Evolutionary conservation across 176 grass and related monocot species (phyloP), one percentile per base, ranked within the genome.

Genomic region (Luzula sylvatica): DNA sequence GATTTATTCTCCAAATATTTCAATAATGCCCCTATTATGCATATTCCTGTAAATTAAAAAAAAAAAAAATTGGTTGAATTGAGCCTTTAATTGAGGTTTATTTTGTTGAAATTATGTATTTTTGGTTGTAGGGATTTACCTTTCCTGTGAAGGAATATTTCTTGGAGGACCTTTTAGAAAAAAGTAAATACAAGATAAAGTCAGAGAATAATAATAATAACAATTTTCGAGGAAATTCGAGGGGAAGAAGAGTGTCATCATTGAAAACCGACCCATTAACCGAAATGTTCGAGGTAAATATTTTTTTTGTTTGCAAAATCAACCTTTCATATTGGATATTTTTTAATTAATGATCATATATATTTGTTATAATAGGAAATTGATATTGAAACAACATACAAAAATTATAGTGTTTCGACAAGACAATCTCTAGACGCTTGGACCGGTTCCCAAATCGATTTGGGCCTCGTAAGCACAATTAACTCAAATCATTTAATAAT

Each of bases 1-100:
- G 84, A 88, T 47, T 53, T 95, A 23, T 95, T 95, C 70, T 95
- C 90, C 44, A 95, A 76, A 53, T 95, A 95, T 58, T 95, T 86
- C 30, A 75, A 81, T 54, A 75, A 77, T 47, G 73, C 73, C 50
- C 77, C 90, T 42, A 53, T 88, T 45, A 95, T 95, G 59, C 90
- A 95, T 68, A 95, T 95, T 45, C 90, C 64, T 70, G 90, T 95
- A 88, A 28, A 11, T 80, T n/a, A n/a, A n/a, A n/a, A n/a, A n/a
- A n/a, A n/a, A n/a, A n/a, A 11, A 18, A 42, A n/a, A 9, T 14
- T 16, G 22, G 26, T 42, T 26, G 19, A 15, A 42, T 61, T 26
- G 25, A 26, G 23, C 22, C 38, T 43, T 41, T 43, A 30, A 42
- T 43, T 23, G 42, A 23, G 38, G 23, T 21, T 40, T 26, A 46